A percentile compares a stretch with the other conserved stretches of the same genome.
Evolutionary conservation across 2,329 filamentous ascomycete genomes (phyloP).

Genomic region (Aspergillus udagawae): DNA sequence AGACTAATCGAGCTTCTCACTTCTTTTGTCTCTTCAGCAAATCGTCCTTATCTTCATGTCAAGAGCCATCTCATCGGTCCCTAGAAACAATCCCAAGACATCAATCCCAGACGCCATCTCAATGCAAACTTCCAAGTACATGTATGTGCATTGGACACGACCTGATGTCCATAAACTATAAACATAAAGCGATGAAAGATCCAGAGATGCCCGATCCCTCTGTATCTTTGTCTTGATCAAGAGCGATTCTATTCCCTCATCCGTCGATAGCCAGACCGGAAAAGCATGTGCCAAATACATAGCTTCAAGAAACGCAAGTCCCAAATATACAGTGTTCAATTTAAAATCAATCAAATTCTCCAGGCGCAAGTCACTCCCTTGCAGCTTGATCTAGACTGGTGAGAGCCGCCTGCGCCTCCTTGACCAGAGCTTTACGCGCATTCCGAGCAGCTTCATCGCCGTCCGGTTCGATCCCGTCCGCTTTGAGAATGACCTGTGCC

Average conservation of each 20-base stretch:
- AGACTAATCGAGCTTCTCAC: background rate
- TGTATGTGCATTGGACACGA: background rate
- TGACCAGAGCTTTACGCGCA: slow-evolving; percentile 45
- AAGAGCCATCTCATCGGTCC: background rate
- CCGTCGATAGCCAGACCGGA: background rate
- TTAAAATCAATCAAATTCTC: background rate
- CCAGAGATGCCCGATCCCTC: background rate
- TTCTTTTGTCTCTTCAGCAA: background rate
- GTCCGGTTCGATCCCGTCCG: slow-evolving; percentile 72
- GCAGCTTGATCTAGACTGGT: slow-evolving; percentile 34
- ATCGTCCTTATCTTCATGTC: background rate
- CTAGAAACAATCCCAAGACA: background rate
- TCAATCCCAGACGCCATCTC: background rate
- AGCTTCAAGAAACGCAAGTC: background rate
- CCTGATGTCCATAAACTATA: background rate
- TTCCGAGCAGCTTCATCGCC: slow-evolving; percentile 55
- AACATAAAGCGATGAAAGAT: background rate
- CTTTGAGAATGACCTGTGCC: slow-evolving; percentile 44
- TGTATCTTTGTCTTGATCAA: background rate
- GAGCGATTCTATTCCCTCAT: background rate
- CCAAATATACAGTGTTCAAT: background rate
- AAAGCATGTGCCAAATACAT: background rate
- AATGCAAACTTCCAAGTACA: background rate
- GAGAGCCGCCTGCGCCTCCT: slow-evolving; percentile 39
- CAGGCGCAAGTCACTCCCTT: slow-evolving; percentile 9